Base-by-base conservation (phyloP, 805 yeast genomes). In the Sporopachydermia quercuum region DNA sequence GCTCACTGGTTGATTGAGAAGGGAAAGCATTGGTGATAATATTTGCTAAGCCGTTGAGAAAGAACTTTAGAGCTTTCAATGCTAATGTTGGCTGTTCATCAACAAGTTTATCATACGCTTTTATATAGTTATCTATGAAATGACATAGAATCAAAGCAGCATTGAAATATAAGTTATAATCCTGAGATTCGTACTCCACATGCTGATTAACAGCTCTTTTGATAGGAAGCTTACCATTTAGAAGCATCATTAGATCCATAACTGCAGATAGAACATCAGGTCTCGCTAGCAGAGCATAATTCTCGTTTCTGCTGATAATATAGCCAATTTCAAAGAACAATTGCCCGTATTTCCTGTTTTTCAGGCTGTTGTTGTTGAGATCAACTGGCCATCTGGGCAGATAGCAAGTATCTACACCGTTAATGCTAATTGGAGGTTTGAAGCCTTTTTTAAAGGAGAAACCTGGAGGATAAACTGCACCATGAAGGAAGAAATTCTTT, bases 161-260 rank as follows among this genome's bases (percentile, higher is more conserved):
- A 45, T 78, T 79, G 54, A 79, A 79, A 49, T 68, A 78, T 2
- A 75, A 70, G 1, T 78, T 70, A 65, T 87, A 91, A 39, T 83
- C 89, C 19, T 82, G 83, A 36, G 76, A 77, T 53, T 89, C 98
- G 54, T 81, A 91, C 53, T 87, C 96, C 5, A 89, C 86, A 55
- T 89, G 98, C 43, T 74, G 78, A 4, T 70, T 65, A 3, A 75
- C 73, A 51, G 85, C 95, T 43, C 97, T 66, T 44, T 66, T 70
- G 49, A 84, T 60, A 0, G 81, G 76, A 1, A 91, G 82, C 37
- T 75, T 67, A 3, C 94, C 87, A 55, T 85, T 91, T 49, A 85
- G 81, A 19, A 84, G 57, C 1, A 72, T 60, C 19, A 82, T 49
- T 5, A 84, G 65, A 45, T 80, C 84, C 36, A 82, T 69, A 1